Percentiles rank a stretch among this genome's conserved stretches.
Evolutionary conservation across 1,284 basidiomycete species (phyloP).

Genomic region (Sanghuangporus weigelae): DNA sequence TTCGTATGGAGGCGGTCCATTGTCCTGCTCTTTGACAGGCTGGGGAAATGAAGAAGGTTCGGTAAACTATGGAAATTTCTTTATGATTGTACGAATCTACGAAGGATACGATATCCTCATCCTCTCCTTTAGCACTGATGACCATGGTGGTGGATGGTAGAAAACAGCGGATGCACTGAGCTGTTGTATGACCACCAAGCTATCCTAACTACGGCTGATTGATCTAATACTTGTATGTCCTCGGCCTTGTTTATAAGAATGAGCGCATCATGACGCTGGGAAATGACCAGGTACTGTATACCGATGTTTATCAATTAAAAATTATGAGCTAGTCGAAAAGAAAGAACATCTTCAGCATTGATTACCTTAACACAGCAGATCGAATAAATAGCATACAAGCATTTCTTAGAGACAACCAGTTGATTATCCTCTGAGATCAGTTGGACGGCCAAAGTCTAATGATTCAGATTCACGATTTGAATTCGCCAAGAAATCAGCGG

Average conservation of each 20-base stretch:
- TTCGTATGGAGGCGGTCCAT: neutral
- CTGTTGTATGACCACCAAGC: neutral
- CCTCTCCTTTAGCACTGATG: neutral
- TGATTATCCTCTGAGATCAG: no score
- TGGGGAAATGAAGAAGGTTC: neutral
- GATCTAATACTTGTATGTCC: neutral
- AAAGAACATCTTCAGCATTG: no score
- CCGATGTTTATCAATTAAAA: no score
- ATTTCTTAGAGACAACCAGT: no score
- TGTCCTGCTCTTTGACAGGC: neutral
- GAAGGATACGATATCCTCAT: neutral
- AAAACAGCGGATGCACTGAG: neutral
- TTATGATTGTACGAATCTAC: neutral
- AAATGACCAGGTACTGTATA: neutral
- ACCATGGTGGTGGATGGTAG: neutral
- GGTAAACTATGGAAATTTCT: neutral
- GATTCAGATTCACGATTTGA: no score
- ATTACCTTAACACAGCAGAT: no score
- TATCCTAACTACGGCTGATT: neutral
- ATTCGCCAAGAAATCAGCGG: no score
- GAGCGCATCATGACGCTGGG: neutral
- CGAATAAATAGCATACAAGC: no score
- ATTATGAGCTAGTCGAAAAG: no score
- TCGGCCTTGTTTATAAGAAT: neutral
- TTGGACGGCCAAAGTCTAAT: no score